phyloP scores from a whole-genome alignment of 108 stramenopile genomes.

The Cyclotella kingstonii region DNA sequence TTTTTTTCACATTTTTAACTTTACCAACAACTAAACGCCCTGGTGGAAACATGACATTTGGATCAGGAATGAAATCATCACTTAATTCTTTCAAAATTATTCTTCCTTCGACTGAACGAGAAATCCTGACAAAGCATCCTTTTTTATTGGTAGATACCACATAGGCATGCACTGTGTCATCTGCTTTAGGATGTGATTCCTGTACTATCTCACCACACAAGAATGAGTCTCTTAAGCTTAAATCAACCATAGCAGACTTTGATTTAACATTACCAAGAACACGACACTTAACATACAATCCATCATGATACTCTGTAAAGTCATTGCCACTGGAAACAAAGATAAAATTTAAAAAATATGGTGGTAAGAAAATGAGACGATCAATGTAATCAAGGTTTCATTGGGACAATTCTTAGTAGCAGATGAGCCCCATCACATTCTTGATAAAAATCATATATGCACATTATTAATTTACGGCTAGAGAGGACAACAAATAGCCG shows the following conservation, averaged over 20 bases:
- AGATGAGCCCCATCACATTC: slow-evolving; percentile 82
- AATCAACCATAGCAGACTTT: slow-evolving; percentile 51
- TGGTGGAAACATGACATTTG: slow-evolving; percentile 70
- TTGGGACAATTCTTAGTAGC: slow-evolving; percentile 56
- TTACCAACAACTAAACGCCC: slow-evolving; percentile 92
- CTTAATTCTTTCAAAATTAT: slow-evolving; percentile 88
- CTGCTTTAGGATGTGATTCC: slow-evolving; percentile 60
- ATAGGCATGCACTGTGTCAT: slow-evolving; percentile 80
- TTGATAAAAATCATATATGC: slow-evolving; percentile 49
- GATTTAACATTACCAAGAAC: slow-evolving; percentile 51
- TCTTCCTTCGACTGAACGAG: slow-evolving; percentile 73
- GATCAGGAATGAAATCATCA: slow-evolving; percentile 84
- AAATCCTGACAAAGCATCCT: slow-evolving; percentile 92
- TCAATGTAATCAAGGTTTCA: slow-evolving; percentile 84
- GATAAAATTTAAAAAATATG: slow-evolving; percentile 26
- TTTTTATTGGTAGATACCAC: slow-evolving; percentile 84
- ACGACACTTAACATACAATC: slow-evolving; percentile 64
- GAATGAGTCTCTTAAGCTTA: slow-evolving; percentile 68
- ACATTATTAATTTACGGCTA: slow-evolving; percentile 37
- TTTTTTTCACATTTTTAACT: slow-evolving; percentile 56
- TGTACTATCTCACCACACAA: slow-evolving; percentile 75
- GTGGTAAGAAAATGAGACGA: slow-evolving; percentile 14
- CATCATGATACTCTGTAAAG: slow-evolving; percentile 48
- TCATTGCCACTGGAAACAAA: slow-evolving; percentile 7
- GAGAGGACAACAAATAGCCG: no score